A percentile compares a stretch with the other conserved stretches of the same genome.
phyloP scores from a whole-genome alignment of 2,329 filamentous ascomycete genomes.

The Zasmidium angulare region DNA sequence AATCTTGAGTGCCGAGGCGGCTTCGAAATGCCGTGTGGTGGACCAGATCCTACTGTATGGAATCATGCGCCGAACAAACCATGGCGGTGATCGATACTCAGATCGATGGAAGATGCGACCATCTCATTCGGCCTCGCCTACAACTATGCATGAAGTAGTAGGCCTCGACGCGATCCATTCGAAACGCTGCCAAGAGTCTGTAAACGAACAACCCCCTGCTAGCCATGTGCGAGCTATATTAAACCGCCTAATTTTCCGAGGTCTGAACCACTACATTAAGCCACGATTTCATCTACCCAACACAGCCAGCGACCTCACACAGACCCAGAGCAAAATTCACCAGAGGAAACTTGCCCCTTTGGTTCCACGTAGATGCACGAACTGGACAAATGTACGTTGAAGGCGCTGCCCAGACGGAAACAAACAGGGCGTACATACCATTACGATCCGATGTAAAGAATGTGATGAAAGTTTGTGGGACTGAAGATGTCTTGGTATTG shows the following conservation, averaged over 20 bases:
- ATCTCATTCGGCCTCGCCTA: not conserved
- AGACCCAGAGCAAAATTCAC: not conserved
- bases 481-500: not conserved
- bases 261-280: not conserved
- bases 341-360: not conserved
- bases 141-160: not conserved
- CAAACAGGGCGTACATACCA: not conserved
- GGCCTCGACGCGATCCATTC: not conserved
- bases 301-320: not conserved
- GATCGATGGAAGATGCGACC: not conserved
- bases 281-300: slow-evolving; percentile 2
- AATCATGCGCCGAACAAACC: not conserved
- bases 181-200: not conserved
- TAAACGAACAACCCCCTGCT: not conserved
- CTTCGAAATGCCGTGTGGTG: not conserved
- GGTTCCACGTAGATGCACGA: not conserved
- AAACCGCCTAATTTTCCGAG: slow-evolving; percentile 1
- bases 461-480: not conserved
- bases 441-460: not conserved
- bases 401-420: not conserved
- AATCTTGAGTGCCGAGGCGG: not conserved
- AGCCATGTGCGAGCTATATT: not conserved
- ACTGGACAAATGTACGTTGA: not conserved
- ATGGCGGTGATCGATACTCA: not conserved
- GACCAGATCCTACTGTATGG: not conserved